Percentiles rank a stretch among this genome's conserved stretches.
Evolutionary conservation across 1,284 basidiomycete genomes (phyloP).

Genomic region (Schizophyllum commune): DNA sequence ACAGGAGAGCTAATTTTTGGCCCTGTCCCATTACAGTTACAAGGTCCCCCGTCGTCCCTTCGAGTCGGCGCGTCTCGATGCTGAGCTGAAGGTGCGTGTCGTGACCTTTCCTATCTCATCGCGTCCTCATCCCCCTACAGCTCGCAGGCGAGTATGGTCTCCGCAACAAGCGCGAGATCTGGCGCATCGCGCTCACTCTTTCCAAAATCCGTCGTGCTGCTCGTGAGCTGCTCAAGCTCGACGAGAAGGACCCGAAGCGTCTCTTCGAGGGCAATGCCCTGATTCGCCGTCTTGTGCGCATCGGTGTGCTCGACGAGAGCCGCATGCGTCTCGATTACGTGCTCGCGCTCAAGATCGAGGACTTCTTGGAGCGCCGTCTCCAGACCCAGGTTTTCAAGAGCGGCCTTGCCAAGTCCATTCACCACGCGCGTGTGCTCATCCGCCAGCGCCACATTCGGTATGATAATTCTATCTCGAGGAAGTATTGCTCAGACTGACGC

Average conservation of each 20-base stretch:
- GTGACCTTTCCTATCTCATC: conserved; percentile 1
- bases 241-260: conserved; percentile 99
- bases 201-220: conserved; percentile 99
- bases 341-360: conserved; percentile 97
- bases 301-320: conserved; percentile 98
- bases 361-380: conserved; percentile 98
- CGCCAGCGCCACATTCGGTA: conserved; percentile 94
- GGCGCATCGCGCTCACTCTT: conserved; percentile 96
- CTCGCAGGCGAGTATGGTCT: conserved; percentile 99
- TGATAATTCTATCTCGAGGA: conserved; percentile 19
- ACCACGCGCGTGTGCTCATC: conserved; percentile 98
- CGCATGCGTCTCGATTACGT: conserved; percentile 99
- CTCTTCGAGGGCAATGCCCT: conserved; percentile 99
- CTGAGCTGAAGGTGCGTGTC: conserved; percentile 85
- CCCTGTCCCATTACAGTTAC: conserved; percentile 61
- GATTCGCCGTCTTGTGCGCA: conserved; percentile 97
- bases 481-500: not conserved
- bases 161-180: conserved; percentile 99
- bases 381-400: conserved; percentile 99
- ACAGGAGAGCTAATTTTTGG: conserved; percentile 39
- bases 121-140: conserved; percentile 30
- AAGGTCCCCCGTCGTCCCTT: conserved; percentile 98
- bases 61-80: conserved; percentile 97
- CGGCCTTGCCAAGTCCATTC: conserved; percentile 96
- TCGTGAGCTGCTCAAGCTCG: conserved; percentile 99